Evolutionary conservation across 768 basidiomycete species (phyloP), one percentile per base, ranked within the genome.

Genomic region (Hericium coralloides): DNA sequence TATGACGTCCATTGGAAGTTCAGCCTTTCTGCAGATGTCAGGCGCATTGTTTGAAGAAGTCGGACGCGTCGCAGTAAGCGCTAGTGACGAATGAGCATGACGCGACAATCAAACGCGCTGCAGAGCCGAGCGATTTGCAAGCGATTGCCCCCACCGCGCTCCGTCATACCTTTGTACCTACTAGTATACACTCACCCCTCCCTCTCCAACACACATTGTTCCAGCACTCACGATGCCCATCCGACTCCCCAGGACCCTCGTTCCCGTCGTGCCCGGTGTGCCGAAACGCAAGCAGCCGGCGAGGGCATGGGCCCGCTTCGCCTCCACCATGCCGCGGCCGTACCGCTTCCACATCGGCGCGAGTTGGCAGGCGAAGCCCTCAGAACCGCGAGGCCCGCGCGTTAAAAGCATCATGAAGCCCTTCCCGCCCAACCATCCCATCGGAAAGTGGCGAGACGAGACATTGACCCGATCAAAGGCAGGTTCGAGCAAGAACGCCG

Each of bases 321-420:
- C 62, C 45, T 68, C 68, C 7, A 63, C 65, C 1, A 56, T 67
- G 23, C 68, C 74, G 15, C 73, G 74, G 18, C 78, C 87, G 5
- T 92, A 84, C 66, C 81, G 72, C 37, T 91, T 93, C 68, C 82
- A 90, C 64, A 74, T 91, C 38, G 89, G 86, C 53, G 79, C 80
- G 15, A 86, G 87, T 68, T 93, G 88, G 85, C 83, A 82, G 26
- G 83, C 82, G 43, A 92, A 92, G 67, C 82, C 87, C 17, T 68
- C 74, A 10, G 62, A 64, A 61, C 49, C 49, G 23, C 49, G 23
- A 12, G 18, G n/a, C 37, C 75, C 70, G 59, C 73, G 60, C 55
- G 60, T 39, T 6, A 63, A 62, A 45, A 67, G 66, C 49, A 58
- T 65, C 55, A 68, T 71, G 73, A 59, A 65, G 71, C 82, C 85